phyloP scores from a whole-genome alignment of 495 filamentous ascomycete genomes.

The Aspergillus leporis region DNA sequence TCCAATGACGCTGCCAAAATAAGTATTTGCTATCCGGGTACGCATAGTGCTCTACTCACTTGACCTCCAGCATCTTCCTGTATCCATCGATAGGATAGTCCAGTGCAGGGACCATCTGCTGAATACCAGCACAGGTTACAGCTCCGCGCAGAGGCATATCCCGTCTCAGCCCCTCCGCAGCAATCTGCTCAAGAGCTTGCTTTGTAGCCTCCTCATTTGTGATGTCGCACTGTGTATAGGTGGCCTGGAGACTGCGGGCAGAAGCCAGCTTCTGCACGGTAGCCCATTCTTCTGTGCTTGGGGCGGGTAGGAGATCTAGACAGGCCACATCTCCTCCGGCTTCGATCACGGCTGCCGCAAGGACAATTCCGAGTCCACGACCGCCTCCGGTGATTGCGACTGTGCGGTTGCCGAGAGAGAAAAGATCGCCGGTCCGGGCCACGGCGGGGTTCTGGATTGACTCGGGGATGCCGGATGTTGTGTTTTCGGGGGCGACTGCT shows the following conservation, averaged over 20 bases:
- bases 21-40: background rate
- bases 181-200: slow-evolving; percentile 27
- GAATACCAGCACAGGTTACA: slow-evolving; percentile 83
- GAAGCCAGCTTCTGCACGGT: slow-evolving; percentile 51
- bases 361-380: slow-evolving; percentile 63
- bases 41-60: slow-evolving; percentile 30
- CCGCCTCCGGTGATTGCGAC: slow-evolving; percentile 71
- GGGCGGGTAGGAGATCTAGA: slow-evolving; percentile 59
- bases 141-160: slow-evolving; percentile 64
- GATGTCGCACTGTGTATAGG: slow-evolving; percentile 57
- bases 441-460: slow-evolving; percentile 27
- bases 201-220: slow-evolving; percentile 48
- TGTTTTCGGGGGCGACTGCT: slow-evolving; percentile 25
- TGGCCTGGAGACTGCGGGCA: slow-evolving; percentile 42
- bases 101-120: slow-evolving; percentile 59
- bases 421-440: slow-evolving; percentile 26
- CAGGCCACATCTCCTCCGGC: slow-evolving; percentile 65
- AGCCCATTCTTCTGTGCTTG: slow-evolving; percentile 40
- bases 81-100: slow-evolving; percentile 63
- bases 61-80: slow-evolving; percentile 67
- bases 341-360: slow-evolving; percentile 65
- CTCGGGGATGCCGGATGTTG: slow-evolving; percentile 23
- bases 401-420: slow-evolving; percentile 62
- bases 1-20: slow-evolving; percentile 54
- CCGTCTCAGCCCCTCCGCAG: slow-evolving; percentile 51